phyloP scores from a whole-genome alignment of 179 eudicot genomes.

The Camellia oleifera region DNA sequence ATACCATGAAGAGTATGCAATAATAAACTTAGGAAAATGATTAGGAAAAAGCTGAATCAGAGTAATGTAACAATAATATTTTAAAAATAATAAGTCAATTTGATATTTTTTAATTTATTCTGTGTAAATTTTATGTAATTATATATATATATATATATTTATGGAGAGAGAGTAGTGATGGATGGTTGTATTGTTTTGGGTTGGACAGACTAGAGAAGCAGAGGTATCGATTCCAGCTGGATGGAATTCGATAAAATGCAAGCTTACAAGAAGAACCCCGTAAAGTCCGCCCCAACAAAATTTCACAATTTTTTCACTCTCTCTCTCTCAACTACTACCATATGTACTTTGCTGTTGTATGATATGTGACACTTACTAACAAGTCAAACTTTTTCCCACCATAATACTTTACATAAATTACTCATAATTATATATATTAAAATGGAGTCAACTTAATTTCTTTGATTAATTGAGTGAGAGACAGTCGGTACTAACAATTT shows the following conservation, averaged over 20 bases:
- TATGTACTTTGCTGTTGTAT: conserved; percentile 16
- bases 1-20: no score
- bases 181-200: conserved; percentile 22
- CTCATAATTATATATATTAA: neutral
- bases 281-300: conserved; percentile 10
- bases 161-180: neutral
- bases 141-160: neutral
- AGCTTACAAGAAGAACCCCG: conserved; percentile 20
- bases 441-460: neutral
- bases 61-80: no score
- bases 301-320: neutral
- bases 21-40: no score
- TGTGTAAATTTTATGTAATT: no score
- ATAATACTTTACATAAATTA: neutral
- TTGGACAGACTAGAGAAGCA: conserved; percentile 21
- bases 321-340: conserved; percentile 14
- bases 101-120: no score
- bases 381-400: neutral
- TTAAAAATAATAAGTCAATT: no score
- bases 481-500: no score
- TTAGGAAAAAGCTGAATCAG: no score
- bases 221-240: conserved; percentile 6
- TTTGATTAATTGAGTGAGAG: no score
- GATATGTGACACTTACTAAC: conserved; percentile 9
- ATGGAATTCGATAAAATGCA: conserved; percentile 18